Base-by-base conservation (phyloP, 2,329 filamentous ascomycete genomes). In the Colletotrichum spinosum region DNA sequence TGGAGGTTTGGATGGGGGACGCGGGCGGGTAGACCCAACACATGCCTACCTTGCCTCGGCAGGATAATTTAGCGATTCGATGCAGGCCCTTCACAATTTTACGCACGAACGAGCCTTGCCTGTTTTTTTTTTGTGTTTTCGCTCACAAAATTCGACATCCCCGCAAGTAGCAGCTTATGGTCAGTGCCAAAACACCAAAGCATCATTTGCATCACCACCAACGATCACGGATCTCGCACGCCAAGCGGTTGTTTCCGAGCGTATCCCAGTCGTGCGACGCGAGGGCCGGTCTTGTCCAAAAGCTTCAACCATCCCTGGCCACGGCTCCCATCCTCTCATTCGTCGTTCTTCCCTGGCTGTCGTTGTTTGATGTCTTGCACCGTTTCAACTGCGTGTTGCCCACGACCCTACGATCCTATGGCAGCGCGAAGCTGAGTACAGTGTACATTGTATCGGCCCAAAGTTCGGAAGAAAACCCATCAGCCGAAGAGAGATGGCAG, bases 161-260 rank as follows among this genome's bases (percentile, higher is more conserved):
- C 25, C 25, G 25, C 25, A 25, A 25, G 3, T 25, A 25, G 25
- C 25, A 25, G 25, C 25, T 25, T 25, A 2, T 25, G 25, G 25
- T 25, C 8, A 13, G 42, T 44, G 42, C 13, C 12, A 44, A 15
- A 13, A 44, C 13, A 13, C 13, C 51, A 54, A 8, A 38, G 34
- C 56, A 53, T 44, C 41, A 44, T 10, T 41, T n/a, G n/a, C 39
- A 42, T 42, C 39, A n/a, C 11, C 44, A 17, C 15, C 44, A 17
- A 41, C 56, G 51, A 55, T 55, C 62, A 61, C 57, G 62, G 57
- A 65, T 65, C 55, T 55, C 60, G 62, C 57, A 51, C 45, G 61
- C 62, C 62, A 61, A 65, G 62, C 57, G 62, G 57, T 61, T 65
- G 62, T 65, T 65, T 65, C 62, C 62, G 45, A 61, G 39, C 11